Percentiles rank a stretch among this genome's conserved stretches.
Conservation (phyloP, 306 rosid genomes). For the Gynostemma pentaphyllum region DNA sequence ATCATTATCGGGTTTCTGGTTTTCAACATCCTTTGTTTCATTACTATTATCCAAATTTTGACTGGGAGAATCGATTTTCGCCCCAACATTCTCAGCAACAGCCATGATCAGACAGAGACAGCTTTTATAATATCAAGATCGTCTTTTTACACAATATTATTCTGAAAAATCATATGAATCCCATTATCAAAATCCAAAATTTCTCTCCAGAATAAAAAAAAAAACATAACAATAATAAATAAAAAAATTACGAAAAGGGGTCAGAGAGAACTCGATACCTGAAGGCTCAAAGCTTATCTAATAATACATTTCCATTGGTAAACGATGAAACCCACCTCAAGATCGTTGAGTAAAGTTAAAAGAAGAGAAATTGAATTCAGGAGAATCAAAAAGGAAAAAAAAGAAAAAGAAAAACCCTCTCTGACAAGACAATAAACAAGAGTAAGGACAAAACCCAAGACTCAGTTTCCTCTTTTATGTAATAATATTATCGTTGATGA, state of each 20-base stretch:
- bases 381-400: slow-evolving; percentile 1
- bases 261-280: slow-evolving; percentile 3
- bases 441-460: background rate
- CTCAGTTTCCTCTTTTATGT: background rate
- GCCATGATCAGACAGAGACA: slow-evolving; percentile 59
- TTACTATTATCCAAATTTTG: slow-evolving; percentile 44
- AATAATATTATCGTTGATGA: background rate
- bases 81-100: slow-evolving; percentile 69
- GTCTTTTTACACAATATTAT: background rate
- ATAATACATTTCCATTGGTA: slow-evolving; percentile 1
- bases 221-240: too few species aligned
- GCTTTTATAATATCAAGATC: background rate
- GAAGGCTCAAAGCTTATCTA: background rate
- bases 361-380: background rate
- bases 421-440: background rate
- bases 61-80: slow-evolving; percentile 13
- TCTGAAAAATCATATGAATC: background rate
- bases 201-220: background rate
- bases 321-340: background rate
- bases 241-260: too few species aligned
- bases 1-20: slow-evolving; percentile 43
- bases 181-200: background rate
- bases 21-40: slow-evolving; percentile 40
- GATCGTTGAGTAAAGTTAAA: background rate
- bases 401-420: background rate